A percentile compares a stretch with the other conserved stretches of the same genome.
phyloP scores from a whole-genome alignment of 1,139 yeast species.

The Candida buenavistaensis region DNA sequence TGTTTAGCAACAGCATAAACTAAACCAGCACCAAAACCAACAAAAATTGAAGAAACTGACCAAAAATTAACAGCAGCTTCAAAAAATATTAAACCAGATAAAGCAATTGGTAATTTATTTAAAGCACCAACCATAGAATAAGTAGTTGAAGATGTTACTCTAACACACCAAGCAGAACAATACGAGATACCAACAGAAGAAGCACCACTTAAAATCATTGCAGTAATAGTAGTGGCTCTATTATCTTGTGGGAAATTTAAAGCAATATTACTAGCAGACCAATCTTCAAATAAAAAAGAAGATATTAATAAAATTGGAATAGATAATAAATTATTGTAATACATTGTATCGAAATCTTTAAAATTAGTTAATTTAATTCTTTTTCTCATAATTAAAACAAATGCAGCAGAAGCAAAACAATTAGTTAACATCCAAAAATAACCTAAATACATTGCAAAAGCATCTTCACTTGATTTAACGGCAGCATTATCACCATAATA shows the following conservation, averaged over 20 bases:
- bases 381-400: conserved; percentile 93
- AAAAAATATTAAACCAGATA: conserved; percentile 90
- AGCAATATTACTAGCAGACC: conserved; percentile 78
- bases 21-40: conserved; percentile 92
- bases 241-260: conserved; percentile 75
- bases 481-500: conserved; percentile 79
- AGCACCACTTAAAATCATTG: conserved; percentile 91
- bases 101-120: conserved; percentile 95
- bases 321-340: conserved; percentile 90
- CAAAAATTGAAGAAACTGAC: conserved; percentile 84
- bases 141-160: conserved; percentile 97
- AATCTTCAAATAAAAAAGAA: conserved; percentile 83
- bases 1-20: conserved; percentile 93
- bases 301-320: conserved; percentile 80
- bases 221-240: conserved; percentile 64
- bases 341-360: conserved; percentile 98
- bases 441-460: conserved; percentile 65
- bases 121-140: conserved; percentile 99
- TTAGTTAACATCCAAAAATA: conserved; percentile 96
- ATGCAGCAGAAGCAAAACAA: conserved; percentile 92
- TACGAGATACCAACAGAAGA: conserved; percentile 96
- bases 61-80: conserved; percentile 93
- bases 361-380: conserved; percentile 95
- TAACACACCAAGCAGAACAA: conserved; percentile 99
- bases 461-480: conserved; percentile 38